Evolutionary conservation across 495 filamentous ascomycete species (phyloP).

Genomic region (Podospora tetraspora): DNA sequence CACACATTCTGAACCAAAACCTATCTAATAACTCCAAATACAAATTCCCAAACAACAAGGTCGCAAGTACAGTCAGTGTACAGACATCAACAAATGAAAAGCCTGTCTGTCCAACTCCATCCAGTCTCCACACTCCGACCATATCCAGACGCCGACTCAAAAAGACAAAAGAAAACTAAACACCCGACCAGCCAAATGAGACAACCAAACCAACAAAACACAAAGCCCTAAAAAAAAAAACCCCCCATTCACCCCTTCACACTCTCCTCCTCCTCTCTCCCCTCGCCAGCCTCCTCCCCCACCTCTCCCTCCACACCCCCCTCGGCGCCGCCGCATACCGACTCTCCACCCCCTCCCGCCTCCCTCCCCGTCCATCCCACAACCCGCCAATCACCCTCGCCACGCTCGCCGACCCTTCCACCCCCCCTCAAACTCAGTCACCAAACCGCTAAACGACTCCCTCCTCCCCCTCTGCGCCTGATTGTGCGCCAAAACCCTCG

Average conservation of each 20-base stretch:
- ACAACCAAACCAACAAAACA: background rate
- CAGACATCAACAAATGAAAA: background rate
- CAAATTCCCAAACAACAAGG: background rate
- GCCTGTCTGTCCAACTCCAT: background rate
- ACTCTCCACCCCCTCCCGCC: too few relatives aligned
- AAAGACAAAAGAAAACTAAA: background rate
- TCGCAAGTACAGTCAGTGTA: background rate
- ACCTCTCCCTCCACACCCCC: background rate
- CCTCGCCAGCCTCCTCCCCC: too few relatives aligned
- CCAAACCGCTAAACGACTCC: too few relatives aligned
- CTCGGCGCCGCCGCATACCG: too few relatives aligned
- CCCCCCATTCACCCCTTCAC: background rate
- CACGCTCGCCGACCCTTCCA: background rate
- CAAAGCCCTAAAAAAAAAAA: background rate
- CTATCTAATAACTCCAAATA: background rate
- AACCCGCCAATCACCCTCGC: background rate
- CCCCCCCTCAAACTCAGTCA: too few relatives aligned
- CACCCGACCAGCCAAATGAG: background rate
- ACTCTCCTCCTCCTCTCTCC: background rate
- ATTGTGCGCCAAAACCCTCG: too few relatives aligned
- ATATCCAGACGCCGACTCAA: background rate
- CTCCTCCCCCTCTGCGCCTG: too few relatives aligned
- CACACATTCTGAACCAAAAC: background rate
- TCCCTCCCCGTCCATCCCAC: background rate
- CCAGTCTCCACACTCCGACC: background rate